Evolutionary conservation across 345 rosid species (phyloP).

Genomic region (Citrus inodora): DNA sequence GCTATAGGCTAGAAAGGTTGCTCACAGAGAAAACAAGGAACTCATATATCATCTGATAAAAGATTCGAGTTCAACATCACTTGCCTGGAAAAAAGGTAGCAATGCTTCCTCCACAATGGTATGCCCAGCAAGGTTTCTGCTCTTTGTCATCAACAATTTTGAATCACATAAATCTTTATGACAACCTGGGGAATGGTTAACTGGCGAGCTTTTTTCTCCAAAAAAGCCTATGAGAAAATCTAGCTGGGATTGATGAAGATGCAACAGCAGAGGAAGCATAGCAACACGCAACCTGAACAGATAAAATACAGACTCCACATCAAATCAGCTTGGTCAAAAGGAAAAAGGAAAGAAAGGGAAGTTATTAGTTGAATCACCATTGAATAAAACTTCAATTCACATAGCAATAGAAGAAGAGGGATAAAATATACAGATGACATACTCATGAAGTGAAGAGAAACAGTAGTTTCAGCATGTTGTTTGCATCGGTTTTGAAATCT

Average conservation of each 20-base stretch:
- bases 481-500: not conserved
- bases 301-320: constrained; percentile 21
- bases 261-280: constrained; percentile 76
- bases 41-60: constrained; percentile 1
- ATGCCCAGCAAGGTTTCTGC: constrained; percentile 33
- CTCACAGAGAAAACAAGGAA: not conserved
- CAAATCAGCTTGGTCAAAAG: not conserved
- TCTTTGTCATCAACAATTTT: constrained; percentile 19
- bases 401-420: not conserved
- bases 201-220: constrained; percentile 46
- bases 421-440: not conserved
- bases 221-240: constrained; percentile 86
- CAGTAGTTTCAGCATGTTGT: not conserved
- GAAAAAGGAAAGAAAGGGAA: not conserved
- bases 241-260: constrained; percentile 92
- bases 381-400: not conserved
- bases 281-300: constrained; percentile 65
- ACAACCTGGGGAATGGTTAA: constrained; percentile 40
- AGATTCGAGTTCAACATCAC: constrained; percentile 14
- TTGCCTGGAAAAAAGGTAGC: constrained; percentile 97
- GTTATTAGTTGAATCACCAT: not conserved
- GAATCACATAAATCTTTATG: constrained; percentile 39
- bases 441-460: not conserved
- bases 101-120: constrained; percentile 72
- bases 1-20: not conserved